phyloP scores from a whole-genome alignment of 177 flowering plant species.

The Vitis hybrid region DNA sequence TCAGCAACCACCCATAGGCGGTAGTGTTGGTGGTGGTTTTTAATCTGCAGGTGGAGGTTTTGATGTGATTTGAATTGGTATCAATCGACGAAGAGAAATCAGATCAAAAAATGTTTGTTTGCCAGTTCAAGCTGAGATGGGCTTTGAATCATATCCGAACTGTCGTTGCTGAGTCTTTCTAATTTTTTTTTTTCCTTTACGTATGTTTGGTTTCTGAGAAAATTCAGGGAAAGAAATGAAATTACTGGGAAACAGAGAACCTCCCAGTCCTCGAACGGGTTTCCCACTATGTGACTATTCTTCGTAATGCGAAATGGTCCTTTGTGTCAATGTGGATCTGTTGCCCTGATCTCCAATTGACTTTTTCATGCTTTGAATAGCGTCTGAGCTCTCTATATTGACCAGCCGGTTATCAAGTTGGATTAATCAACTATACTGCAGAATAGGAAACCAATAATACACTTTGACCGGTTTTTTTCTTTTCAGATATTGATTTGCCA shows the following conservation, averaged over 20 bases:
- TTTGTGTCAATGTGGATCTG: too few relatives aligned
- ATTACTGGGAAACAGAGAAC: too few relatives aligned
- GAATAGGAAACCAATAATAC: too few relatives aligned
- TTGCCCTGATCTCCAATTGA: too few relatives aligned
- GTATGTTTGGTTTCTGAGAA: too few relatives aligned
- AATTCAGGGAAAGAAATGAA: too few relatives aligned
- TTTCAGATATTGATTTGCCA: background rate
- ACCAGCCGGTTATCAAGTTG: background rate
- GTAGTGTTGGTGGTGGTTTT: background rate
- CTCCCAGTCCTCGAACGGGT: too few relatives aligned
- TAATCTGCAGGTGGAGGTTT: background rate
- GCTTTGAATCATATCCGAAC: background rate
- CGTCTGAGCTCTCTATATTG: background rate
- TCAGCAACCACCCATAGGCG: conserved; percentile 5
- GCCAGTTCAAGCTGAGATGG: background rate
- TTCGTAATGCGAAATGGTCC: too few relatives aligned
- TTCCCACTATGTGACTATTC: too few relatives aligned
- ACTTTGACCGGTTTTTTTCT: conserved; percentile 7
- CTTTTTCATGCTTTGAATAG: too few relatives aligned
- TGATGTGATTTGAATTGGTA: background rate
- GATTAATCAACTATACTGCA: too few relatives aligned
- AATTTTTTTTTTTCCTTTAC: too few relatives aligned
- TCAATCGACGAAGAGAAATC: background rate
- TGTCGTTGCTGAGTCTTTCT: background rate
- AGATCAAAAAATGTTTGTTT: background rate